Base-by-base conservation (phyloP, 352 stramenopile species). In the Phytophthora cactorum region DNA sequence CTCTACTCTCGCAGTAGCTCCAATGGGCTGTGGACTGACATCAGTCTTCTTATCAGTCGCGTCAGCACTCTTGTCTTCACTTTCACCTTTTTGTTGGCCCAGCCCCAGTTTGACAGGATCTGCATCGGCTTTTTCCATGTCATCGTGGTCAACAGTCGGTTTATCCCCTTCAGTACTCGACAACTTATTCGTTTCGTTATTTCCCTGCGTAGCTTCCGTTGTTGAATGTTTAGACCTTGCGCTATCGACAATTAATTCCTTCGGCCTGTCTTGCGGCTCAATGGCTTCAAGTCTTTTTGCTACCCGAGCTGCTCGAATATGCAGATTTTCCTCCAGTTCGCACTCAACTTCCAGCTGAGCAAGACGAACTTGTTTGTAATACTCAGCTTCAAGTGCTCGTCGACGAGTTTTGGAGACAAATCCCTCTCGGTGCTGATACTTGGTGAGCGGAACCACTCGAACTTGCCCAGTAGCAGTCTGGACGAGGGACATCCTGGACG, bases 271-370 rank as follows among this genome's bases (percentile, higher is more conserved):
- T 47, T 52, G 74, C 36, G 63, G 64, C 31, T 64, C 65, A 1
- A 52, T 57, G 12, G 67, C 32, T 11, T 68, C 47, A 3, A 74
- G 51, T 7, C 32, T 70, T 63, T 67, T 73, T 9, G 75, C 79
- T 39, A 86, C 75, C 0, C 82, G 72, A 36, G 70, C 79, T 14
- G 75, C 76, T 61, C 83, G 79, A 57, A 92, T 88, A 12, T 80
- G 77, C 34, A 92, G 52, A 44, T 92, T 92, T 54, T 92, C 84
- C 58, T 92, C 81, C 17, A 92, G 55, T 52, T 92, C 84, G 46
- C 84, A 92, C 60, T 92, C 80, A 2, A 79, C 80, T 52, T 92
- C 80, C 1, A 92, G 68, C 52, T 92, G 72, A 25, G 80, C 84
- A 6, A 92, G 68, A 5, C 82, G 84, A 46, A 90, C 58, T 53